These are phyloP conservation scores for Wickerhamomyces bisporus DNA, from an alignment of 805 yeast species.

Conservation along the genomic window DNA sequence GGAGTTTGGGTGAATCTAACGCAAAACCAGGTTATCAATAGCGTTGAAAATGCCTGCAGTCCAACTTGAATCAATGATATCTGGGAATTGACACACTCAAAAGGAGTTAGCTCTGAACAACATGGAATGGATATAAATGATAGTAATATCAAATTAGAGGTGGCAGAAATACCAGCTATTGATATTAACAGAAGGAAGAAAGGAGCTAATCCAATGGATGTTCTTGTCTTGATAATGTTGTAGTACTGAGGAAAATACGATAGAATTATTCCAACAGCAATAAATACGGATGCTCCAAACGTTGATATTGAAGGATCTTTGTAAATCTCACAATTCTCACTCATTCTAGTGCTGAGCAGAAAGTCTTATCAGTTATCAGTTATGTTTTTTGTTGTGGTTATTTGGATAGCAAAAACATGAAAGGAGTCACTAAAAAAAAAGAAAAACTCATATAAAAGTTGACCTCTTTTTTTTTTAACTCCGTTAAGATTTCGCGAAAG, in stretches of 20 bases:
- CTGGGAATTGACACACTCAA: slow-evolving; percentile 63
- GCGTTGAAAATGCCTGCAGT: slow-evolving; percentile 55
- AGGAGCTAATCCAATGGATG: slow-evolving; percentile 78
- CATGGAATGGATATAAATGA: slow-evolving; percentile 60
- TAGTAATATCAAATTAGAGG: slow-evolving; percentile 60
- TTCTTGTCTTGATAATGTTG: slow-evolving; percentile 48
- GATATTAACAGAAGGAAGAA: slow-evolving; percentile 66
- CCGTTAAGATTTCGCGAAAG: too few species aligned
- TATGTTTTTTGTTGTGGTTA: too few species aligned
- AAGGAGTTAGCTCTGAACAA: slow-evolving; percentile 41
- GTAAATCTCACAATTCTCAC: slow-evolving; percentile 15
- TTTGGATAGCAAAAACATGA: too few species aligned
- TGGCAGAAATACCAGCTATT: slow-evolving; percentile 60
- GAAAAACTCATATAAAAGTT: too few species aligned
- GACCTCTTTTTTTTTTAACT: too few species aligned
- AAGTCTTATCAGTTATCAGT: too few species aligned
- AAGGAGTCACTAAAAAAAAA: too few species aligned
- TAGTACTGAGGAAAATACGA: slow-evolving; percentile 76
- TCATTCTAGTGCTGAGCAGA: neutral
- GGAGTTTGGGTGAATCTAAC: slow-evolving; percentile 42
- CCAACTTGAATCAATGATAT: slow-evolving; percentile 64
- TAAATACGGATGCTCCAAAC: slow-evolving; percentile 42
- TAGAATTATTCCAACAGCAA: slow-evolving; percentile 61
- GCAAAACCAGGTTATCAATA: slow-evolving; percentile 51
- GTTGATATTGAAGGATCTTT: slow-evolving; percentile 43